These are phyloP conservation scores for Colletotrichum sp. DNA, from an alignment of 2,329 filamentous ascomycete species.

Conservation along the genomic window DNA sequence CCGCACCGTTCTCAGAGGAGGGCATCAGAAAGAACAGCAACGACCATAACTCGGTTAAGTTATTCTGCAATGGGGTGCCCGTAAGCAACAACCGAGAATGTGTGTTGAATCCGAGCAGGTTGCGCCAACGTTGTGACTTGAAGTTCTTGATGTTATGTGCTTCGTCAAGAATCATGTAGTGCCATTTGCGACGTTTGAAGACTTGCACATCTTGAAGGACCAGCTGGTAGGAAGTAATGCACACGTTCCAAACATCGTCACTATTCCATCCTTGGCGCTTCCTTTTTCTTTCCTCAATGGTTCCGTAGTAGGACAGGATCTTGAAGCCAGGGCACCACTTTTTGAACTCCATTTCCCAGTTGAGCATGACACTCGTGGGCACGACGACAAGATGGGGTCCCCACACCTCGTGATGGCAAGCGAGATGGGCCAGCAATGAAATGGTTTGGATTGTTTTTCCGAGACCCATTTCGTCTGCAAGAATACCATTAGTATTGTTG, in stretches of 20 bases:
- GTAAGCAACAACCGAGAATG: conserved; percentile 86
- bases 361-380: conserved; percentile 97
- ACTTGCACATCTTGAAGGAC: conserved; percentile 93
- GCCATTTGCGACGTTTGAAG: conserved; percentile 91
- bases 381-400: conserved; percentile 95
- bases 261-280: conserved; percentile 95
- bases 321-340: conserved; percentile 99
- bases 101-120: conserved; percentile 91
- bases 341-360: conserved; percentile 99
- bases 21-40: conserved; percentile 96
- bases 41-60: conserved; percentile 95
- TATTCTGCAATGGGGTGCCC: conserved; percentile 95
- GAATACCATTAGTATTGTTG: conserved; percentile 92
- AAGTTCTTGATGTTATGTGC: conserved; percentile 99
- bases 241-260: conserved; percentile 93
- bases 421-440: conserved; percentile 88
- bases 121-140: conserved; percentile 96
- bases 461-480: conserved; percentile 98
- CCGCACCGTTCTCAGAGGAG: conserved; percentile 76
- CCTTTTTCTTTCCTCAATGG: conserved; percentile 86
- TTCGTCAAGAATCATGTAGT: conserved; percentile 98
- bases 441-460: conserved; percentile 99
- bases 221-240: conserved; percentile 97
- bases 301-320: conserved; percentile 95
- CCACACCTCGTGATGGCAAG: conserved; percentile 90